phyloP scores from a whole-genome alignment of 164 flowering plant species.

The Liriodendron chinense region DNA sequence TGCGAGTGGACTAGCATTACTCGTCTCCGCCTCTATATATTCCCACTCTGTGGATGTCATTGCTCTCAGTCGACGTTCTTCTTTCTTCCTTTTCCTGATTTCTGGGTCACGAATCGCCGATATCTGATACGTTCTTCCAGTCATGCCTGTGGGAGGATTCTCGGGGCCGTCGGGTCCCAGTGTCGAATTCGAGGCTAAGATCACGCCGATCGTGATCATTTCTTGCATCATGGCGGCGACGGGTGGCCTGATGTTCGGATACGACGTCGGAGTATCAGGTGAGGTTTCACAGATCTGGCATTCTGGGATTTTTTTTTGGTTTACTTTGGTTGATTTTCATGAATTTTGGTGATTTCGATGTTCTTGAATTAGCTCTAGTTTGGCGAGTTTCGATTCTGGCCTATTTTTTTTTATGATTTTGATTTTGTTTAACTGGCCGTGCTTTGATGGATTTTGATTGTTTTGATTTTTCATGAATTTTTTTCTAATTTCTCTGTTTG shows the following conservation, averaged over 20 bases:
- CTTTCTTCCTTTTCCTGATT: no score
- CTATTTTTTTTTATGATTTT: neutral
- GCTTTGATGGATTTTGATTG: no score
- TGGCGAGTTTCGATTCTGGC: neutral
- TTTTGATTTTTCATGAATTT: no score
- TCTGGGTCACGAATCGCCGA: no score
- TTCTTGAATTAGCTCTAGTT: neutral
- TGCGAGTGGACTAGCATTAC: no score
- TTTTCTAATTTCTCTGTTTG: no score
- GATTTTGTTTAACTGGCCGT: no score
- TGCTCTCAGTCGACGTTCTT: no score
- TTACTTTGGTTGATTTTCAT: no score
- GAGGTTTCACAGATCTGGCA: slow-evolving; percentile 7
- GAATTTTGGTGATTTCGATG: neutral
- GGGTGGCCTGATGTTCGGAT: slow-evolving; percentile 97
- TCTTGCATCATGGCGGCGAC: slow-evolving; percentile 97
- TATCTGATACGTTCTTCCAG: neutral
- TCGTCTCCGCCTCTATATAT: no score
- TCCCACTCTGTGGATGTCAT: no score
- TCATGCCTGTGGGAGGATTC: slow-evolving; percentile 57
- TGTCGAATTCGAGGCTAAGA: slow-evolving; percentile 74
- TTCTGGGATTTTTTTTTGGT: neutral
- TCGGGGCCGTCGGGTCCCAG: slow-evolving; percentile 38
- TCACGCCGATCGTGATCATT: slow-evolving; percentile 87
- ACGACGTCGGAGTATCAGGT: slow-evolving; percentile 97